Base-by-base conservation (phyloP, 805 yeast species). In the Schwanniomyces occidentalis region DNA sequence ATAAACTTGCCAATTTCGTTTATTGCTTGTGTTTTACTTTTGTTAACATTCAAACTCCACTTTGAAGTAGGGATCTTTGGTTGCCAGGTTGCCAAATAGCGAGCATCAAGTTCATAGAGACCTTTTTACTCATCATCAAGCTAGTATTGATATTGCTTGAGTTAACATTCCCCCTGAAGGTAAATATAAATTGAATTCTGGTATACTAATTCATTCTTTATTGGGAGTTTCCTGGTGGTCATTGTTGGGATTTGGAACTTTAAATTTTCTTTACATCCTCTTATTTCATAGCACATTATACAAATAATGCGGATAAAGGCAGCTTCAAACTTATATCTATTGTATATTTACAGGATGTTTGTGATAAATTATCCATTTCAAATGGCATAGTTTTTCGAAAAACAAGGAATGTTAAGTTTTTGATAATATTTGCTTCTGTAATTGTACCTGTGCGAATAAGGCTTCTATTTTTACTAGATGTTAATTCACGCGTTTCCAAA, bases 1-100 rank as follows among this genome's bases (percentile, higher is more conserved):
- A 66, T 83, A 43, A 83, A 82, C 50, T 54, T 83, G 22, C 86
- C 86, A 4, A 55, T 80, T 26, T 85, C 85, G 9, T 86, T 80
- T 1, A 37, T 64, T 1, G 73, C 79, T 1, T 43, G 62, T 14
- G 52, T 51, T 0, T 41, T 65, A 6, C 53, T 76, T 15, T 33
- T 65, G 8, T 42, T 63, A 4, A 57, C 63, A 10, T 71, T 75
- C 53, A 61, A 66, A 18, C 79, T 82, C 8, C 76, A n/a, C 70
- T 4, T 45, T 44, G 16, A 64, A 71, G 0, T 45, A 44, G 12
- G 65, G 67, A 9, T 44, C 55, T 6, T 35, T 61, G 30, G 46
- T 40, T 15, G 54, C 58, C 13, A 70, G 69, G 34, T 32, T n/a
- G n/a, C n/a, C n/a, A n/a, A n/a, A n/a, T 73, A 9, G 34, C 40